Base-by-base conservation (phyloP, 2,329 filamentous ascomycete species). In the Diaporthe sp. region DNA sequence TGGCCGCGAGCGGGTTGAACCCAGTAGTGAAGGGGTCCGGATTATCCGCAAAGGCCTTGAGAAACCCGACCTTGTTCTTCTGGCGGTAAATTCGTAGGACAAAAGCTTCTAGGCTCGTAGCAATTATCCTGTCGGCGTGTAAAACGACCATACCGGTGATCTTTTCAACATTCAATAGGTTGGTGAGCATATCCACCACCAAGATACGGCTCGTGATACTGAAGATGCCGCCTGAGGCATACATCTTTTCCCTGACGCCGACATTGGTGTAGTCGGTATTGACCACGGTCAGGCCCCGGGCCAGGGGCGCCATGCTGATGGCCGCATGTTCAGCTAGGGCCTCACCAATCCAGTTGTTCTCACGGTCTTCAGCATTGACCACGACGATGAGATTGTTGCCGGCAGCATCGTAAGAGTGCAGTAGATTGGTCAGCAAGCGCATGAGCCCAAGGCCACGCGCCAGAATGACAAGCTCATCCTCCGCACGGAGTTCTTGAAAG, bases 281-380 rank as follows among this genome's bases (percentile, higher is more conserved):
- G 82, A 99, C 95, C 35, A 98, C 89, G 55, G 92, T 96, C 78
- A 99, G 87, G 1, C 97, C 97, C 76, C 96, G 91, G 67, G 95
- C 95, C 80, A 93, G 93, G 22, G 94, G 91, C 25, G 94, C 90
- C 84, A 92, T 92, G 86, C 95, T 98, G 82, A 98, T 92, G 77
- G 95, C 95, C 81, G 96, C 96, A 86, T 98, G 96, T 85, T 99
- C 97, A 33, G 97, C 97, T 81, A 99, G 87, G 40, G 95, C 95
- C 86, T 98, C 97, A 78, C 97, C 97, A 75, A 99, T 95, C 96
- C 96, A 98, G 73, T 93, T 92, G 90, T 98, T 98, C 82, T 99
- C 97, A 75, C 94, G 92, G 45, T 98, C 95, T 75, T 97, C 94
- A 47, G 97, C 96, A 13, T 95, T 96, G 55, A 98, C 92, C 28